Evolutionary conservation across 495 filamentous ascomycete species (phyloP), one percentile per base, ranked within the genome.

Genomic region (Jackrogersella minutella): DNA sequence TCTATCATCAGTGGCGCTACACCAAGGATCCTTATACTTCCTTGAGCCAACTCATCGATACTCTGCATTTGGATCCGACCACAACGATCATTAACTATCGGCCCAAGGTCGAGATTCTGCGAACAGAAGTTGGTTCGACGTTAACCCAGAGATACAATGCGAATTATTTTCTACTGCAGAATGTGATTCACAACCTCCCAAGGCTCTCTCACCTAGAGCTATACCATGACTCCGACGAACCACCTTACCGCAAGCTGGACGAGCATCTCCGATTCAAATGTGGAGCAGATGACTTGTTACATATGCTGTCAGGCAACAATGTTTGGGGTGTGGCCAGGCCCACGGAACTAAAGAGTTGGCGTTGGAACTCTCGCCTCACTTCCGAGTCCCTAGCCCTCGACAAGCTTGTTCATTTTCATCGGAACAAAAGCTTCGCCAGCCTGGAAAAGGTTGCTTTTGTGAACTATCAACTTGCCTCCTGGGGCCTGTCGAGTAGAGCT

Each of bases 351-450:
- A 80, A 77, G 28, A 86, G 82, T 53, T 97, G 91, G 90, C 87
- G 86, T 30, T 96, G 93, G 92, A 93, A 90, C 66, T 76, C 84
- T 31, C 83, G 87, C n/a, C 80, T 90, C 43, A 81, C 84, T 62
- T 80, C 84, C 7, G 76, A 80, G 1, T 73, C 73, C n/a, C 64
- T 78, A 26, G 71, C 84, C 36, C 71, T 90, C 9, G 73, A 77
- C 0, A 74, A 80, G 5, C 55, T 81, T 21, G 55, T 51, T 10
- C 34, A 30, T 9, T 84, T 93, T 13, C 91, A 96, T 66, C 46
- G 72, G n/a, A 77, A 76, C n/a, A 75, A 81, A 4, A 68, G 83
- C 0, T 96, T 96, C 64, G 73, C 79, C 33, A 73, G 73, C 9
- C 69, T 96, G 7, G 79, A 78, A 51, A 85, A 85, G 52, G 65